Evolutionary conservation across 2,329 filamentous ascomycete genomes (phyloP).

Genomic region (Cyphellophora europaea): DNA sequence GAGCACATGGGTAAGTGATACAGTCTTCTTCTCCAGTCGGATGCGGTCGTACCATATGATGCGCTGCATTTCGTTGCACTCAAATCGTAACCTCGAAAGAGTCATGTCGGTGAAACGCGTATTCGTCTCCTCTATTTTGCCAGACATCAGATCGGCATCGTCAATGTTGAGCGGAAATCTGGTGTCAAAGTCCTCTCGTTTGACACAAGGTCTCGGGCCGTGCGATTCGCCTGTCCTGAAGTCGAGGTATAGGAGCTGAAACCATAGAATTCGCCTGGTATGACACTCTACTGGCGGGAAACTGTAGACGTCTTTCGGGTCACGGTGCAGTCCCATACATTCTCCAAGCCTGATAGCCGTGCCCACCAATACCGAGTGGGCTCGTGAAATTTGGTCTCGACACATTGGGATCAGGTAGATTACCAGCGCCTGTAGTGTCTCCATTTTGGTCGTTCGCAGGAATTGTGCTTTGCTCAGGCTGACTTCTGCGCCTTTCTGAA

Average conservation of each 20-base stretch:
- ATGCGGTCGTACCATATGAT: conserved; percentile 61
- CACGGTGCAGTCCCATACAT: conserved; percentile 67
- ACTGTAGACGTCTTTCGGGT: conserved; percentile 54
- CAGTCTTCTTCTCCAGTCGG: conserved; percentile 52
- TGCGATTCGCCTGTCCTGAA: conserved; percentile 66
- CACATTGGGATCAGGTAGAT: conserved; percentile 62
- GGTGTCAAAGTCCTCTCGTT: conserved; percentile 67
- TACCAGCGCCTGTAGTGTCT: conserved; percentile 66
- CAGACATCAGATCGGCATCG: conserved; percentile 48
- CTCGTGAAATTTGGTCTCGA: conserved; percentile 60
- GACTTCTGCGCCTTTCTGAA: conserved; percentile 58
- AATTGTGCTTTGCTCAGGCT: conserved; percentile 62
- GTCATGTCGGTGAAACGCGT: conserved; percentile 59
- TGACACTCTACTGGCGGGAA: conserved; percentile 61
- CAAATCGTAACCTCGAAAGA: conserved; percentile 58
- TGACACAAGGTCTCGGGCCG: conserved; percentile 61
- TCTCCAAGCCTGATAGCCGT: conserved; percentile 65
- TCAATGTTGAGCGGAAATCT: conserved; percentile 62
- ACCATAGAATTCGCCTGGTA: conserved; percentile 63
- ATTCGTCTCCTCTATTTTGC: conserved; percentile 33
- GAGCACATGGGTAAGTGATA: conserved; percentile 54
- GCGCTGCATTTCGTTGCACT: conserved; percentile 64
- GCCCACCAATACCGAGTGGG: conserved; percentile 63
- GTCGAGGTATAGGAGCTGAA: conserved; percentile 69
- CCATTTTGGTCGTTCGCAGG: conserved; percentile 60